Percentiles rank a stretch among this genome's conserved stretches.
Evolutionary conservation across 1,139 yeast genomes (phyloP).

Genomic region (Protomyces inouyei): DNA sequence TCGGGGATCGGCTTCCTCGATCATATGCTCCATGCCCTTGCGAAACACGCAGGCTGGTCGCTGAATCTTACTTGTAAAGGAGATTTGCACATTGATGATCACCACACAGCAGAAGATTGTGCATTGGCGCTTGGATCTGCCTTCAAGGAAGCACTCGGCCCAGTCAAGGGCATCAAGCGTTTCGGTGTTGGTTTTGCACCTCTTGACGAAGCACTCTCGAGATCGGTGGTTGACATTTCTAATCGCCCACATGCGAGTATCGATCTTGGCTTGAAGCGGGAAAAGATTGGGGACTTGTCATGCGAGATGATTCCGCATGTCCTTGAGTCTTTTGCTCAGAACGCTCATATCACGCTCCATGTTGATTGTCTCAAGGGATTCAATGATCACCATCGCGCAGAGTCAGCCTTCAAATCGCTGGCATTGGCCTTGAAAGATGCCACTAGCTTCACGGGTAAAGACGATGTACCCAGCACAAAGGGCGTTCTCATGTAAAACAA

Average conservation of each 20-base stretch:
- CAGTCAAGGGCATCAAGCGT: conserved; percentile 81
- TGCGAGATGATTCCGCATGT: conserved; percentile 98
- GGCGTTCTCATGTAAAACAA: conserved; percentile 57
- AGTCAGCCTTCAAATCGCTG: conserved; percentile 90
- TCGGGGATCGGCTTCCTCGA: conserved; percentile 94
- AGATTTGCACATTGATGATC: conserved; percentile 93
- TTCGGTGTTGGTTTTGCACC: conserved; percentile 97
- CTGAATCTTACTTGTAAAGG: conserved; percentile 83
- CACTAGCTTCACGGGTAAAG: conserved; percentile 69
- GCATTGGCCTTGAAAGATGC: conserved; percentile 92
- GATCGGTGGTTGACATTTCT: conserved; percentile 91
- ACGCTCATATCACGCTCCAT: conserved; percentile 83
- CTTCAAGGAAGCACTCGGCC: conserved; percentile 83
- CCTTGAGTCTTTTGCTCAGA: conserved; percentile 85
- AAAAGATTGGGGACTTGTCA: conserved; percentile 84
- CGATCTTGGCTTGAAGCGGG: conserved; percentile 84
- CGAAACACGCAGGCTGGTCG: conserved; percentile 97
- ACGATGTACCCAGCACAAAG: conserved; percentile 93
- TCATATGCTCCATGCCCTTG: conserved; percentile 95
- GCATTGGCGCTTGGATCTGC: conserved; percentile 89
- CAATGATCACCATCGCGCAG: conserved; percentile 95
- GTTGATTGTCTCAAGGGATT: conserved; percentile 90
- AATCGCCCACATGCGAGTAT: conserved; percentile 89
- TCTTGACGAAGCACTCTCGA: conserved; percentile 74
- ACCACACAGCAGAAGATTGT: conserved; percentile 93